Evolutionary conservation across 1,139 yeast species (phyloP).

Genomic region (Wickerhamomyces sp.): DNA sequence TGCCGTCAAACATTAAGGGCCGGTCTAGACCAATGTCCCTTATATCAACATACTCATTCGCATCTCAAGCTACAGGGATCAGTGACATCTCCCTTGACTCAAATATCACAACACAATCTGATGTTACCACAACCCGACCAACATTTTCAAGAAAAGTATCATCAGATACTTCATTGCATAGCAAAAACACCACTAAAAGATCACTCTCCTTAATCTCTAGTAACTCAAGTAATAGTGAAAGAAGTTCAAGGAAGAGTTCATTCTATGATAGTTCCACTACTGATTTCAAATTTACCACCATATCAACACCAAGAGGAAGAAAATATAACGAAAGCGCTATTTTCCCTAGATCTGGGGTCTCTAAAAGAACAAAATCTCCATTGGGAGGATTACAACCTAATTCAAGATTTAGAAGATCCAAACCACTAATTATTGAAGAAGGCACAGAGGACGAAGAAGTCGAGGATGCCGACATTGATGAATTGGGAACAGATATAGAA

Average conservation of each 20-base stretch:
- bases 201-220: conserved; percentile 33
- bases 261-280: conserved; percentile 28
- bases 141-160: conserved; percentile 19
- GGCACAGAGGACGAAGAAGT: conserved; percentile 21
- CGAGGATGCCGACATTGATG: conserved; percentile 19
- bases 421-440: conserved; percentile 28
- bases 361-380: conserved; percentile 43
- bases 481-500: conserved; percentile 25
- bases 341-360: conserved; percentile 19
- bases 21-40: conserved; percentile 58
- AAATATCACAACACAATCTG: conserved; percentile 14
- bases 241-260: conserved; percentile 36
- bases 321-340: conserved; percentile 29
- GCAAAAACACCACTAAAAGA: conserved; percentile 23
- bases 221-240: conserved; percentile 37
- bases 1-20: neutral
- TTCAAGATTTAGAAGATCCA: conserved; percentile 24
- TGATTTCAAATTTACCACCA: conserved; percentile 6
- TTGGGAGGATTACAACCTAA: conserved; percentile 24
- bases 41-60: conserved; percentile 56
- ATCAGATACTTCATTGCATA: conserved; percentile 20
- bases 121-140: conserved; percentile 15
- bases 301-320: conserved; percentile 25
- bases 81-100: conserved; percentile 21
- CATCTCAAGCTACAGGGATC: conserved; percentile 19